phyloP scores from a whole-genome alignment of 2,329 filamentous ascomycete genomes.

The Lomentospora prolificans region DNA sequence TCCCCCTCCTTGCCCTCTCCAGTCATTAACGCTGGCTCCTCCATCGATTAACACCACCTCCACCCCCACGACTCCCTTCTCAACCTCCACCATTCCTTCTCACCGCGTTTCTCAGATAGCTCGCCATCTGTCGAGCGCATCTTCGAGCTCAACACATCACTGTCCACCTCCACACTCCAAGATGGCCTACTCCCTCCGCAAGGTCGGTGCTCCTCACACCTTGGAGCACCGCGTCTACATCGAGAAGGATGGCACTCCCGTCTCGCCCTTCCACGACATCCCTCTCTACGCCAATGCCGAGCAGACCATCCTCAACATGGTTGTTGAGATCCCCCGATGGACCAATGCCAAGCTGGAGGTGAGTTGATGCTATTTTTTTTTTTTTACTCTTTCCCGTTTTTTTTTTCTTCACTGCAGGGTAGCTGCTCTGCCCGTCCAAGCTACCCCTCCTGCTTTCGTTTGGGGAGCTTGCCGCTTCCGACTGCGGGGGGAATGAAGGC shows the following conservation, averaged over 20 bases:
- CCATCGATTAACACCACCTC: neutral
- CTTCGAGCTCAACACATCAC: neutral
- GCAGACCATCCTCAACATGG: constrained; percentile 96
- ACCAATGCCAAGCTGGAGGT: constrained; percentile 99
- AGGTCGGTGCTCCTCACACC: constrained; percentile 83
- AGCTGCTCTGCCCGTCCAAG: neutral
- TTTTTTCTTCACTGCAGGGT: neutral
- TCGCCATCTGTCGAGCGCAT: constrained; percentile 7
- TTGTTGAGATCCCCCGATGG: constrained; percentile 99
- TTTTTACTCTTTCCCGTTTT: neutral
- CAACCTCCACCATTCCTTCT: constrained; percentile 7
- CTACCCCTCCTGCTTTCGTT: neutral
- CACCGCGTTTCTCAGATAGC: constrained; percentile 7
- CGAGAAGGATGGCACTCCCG: constrained; percentile 88
- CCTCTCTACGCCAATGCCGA: constrained; percentile 95
- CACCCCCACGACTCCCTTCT: constrained; percentile 1
- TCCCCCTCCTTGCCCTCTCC: constrained; percentile 1
- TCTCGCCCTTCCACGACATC: constrained; percentile 98
- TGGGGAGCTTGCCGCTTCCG: neutral
- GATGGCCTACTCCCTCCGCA: constrained; percentile 70
- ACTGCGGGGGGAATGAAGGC: neutral
- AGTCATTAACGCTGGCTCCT: neutral
- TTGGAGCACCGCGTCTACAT: constrained; percentile 96
- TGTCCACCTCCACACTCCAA: constrained; percentile 12
- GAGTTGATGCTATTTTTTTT: constrained; percentile 25